Base-by-base conservation (phyloP, 1,284 basidiomycete species). In the Ustilago loliicola region DNA sequence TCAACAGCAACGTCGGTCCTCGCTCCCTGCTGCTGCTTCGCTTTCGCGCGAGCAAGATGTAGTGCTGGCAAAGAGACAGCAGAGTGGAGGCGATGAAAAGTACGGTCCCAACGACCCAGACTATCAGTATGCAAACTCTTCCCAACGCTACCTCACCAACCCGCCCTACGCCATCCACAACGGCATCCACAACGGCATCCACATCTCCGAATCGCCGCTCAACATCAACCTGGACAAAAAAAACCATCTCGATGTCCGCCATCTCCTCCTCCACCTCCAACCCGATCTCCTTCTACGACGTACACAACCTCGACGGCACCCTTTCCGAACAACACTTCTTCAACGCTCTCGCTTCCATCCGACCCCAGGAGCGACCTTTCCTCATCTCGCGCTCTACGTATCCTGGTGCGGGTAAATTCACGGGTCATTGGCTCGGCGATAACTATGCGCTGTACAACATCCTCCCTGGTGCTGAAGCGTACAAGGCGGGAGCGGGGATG, bases 81-180 rank as follows among this genome's bases (percentile, higher is more conserved):
- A 34, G 7, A 53, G 54, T 30, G 45, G 36, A 27, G 56, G 27
- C 8, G 40, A n/a, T 9, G 58, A 61, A 38, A 66, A 64, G 53
- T 73, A 27, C 29, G 73, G 69, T 2, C 57, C 66, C 29, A 45
- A 69, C 23, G 60, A 64, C 3, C 70, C 73, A 1, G 38, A 80
- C 25, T 76, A 75, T 48, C 50, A 48, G n/a, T 82, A 81, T 48
- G 30, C 34, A 3, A 80, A 80, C 51, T 42, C 66, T 0, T 54
- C 68, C 17, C 65, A 80, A 53, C 61, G 80, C 3, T 79, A 75
- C 53, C 70, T 82, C 3, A 65, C 59, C 50, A 77, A 80, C 32
- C 80, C 80, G 5, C 91, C 91, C 6, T 93, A 93, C 73, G 88
- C 91, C 0, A 91, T 93, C 66, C 91, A 92, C 86, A 92, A 92